A percentile compares a stretch with the other conserved stretches of the same genome.
These are phyloP conservation scores for Suillus clintonianus DNA, from an alignment of 768 basidiomycete genomes.

Conservation along the genomic window DNA sequence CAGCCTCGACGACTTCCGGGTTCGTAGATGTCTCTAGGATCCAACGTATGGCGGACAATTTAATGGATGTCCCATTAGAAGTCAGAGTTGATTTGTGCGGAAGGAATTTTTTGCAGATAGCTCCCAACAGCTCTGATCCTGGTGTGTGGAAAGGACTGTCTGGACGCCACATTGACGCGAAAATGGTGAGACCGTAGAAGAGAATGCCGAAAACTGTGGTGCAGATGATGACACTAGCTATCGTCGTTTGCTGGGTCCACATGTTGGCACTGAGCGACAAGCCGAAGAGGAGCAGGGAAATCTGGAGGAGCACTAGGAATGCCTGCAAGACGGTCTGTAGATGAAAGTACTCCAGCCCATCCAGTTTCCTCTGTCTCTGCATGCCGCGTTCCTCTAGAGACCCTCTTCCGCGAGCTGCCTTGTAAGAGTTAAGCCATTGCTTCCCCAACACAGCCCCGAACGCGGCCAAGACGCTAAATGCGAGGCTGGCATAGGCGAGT, in stretches of 20 bases:
- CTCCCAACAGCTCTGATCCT: background rate
- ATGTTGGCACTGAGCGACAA: conserved; percentile 11
- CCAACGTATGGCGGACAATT: conserved; percentile 13
- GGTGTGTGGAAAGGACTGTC: conserved; percentile 14
- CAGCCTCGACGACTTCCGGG: conserved; percentile 5
- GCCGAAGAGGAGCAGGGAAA: conserved; percentile 9
- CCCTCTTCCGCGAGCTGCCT: conserved; percentile 7
- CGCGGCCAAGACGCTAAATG: conserved; percentile 13
- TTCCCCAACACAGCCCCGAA: conserved; percentile 8
- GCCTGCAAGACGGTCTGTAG: background rate
- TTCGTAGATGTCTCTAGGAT: conserved; percentile 19
- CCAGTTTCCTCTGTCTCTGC: conserved; percentile 1
- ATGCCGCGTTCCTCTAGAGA: background rate
- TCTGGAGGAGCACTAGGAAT: background rate
- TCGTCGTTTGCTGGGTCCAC: background rate
- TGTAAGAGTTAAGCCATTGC: background rate
- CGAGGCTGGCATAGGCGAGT: conserved; percentile 12
- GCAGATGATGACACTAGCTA: background rate
- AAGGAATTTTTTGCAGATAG: background rate
- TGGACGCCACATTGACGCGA: background rate
- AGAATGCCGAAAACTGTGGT: background rate
- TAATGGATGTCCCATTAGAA: background rate
- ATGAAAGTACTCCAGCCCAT: conserved; percentile 8
- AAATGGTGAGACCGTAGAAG: background rate
- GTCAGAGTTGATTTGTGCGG: background rate